Conservation (phyloP, 2,329 filamentous ascomycete species). For the Coniochaeta hoffmannii region DNA sequence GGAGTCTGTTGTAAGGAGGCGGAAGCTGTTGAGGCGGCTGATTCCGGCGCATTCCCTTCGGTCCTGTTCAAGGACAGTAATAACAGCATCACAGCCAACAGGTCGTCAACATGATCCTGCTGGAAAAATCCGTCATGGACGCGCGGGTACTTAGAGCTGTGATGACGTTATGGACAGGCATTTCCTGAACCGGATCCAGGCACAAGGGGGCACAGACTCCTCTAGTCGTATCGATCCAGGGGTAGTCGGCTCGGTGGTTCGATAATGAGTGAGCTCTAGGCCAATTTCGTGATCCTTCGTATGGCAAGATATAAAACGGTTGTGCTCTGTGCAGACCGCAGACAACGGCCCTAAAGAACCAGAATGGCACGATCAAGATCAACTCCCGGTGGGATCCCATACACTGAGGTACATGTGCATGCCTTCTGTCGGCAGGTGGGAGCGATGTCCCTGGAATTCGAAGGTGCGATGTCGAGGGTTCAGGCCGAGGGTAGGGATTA, state of each 20-base stretch:
- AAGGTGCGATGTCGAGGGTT: neutral
- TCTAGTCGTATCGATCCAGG: neutral
- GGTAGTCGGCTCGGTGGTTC: neutral
- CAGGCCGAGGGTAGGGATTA: neutral
- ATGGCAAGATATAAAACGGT: neutral
- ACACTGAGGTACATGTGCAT: neutral
- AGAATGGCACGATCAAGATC: neutral
- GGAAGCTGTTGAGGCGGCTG: neutral
- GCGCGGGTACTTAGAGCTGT: too few relatives aligned
- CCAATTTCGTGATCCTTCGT: neutral
- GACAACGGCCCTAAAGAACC: neutral
- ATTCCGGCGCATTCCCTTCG: neutral
- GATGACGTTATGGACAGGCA: neutral
- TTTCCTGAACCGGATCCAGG: neutral
- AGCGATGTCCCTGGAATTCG: neutral
- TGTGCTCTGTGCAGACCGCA: neutral
- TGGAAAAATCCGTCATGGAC: too few relatives aligned
- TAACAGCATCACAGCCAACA: neutral
- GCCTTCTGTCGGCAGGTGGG: neutral
- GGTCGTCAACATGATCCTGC: too few relatives aligned
- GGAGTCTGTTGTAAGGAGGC: neutral
- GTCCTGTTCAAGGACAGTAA: neutral
- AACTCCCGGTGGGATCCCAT: neutral
- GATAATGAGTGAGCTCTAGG: neutral
- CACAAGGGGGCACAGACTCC: neutral